Percentiles rank a stretch among this genome's conserved stretches.
Evolutionary conservation across 306 rosid genomes (phyloP).

Genomic region (Cucumis cinereus): DNA sequence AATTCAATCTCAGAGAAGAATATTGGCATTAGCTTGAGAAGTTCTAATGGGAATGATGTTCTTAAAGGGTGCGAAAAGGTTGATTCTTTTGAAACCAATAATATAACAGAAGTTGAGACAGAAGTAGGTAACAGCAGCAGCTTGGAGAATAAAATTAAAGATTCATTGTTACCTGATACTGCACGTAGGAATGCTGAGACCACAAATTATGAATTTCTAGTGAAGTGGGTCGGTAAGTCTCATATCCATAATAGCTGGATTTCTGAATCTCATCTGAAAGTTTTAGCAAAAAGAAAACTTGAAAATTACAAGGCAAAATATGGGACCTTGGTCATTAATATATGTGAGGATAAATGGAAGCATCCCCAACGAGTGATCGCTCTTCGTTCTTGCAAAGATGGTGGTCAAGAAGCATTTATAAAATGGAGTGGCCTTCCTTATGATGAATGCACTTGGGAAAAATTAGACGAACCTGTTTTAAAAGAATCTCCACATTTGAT

Average conservation of each 20-base stretch:
- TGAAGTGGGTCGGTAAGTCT: constrained; percentile 96
- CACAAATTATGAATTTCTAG: constrained; percentile 51
- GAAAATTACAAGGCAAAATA: constrained; percentile 96
- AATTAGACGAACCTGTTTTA: constrained; percentile 66
- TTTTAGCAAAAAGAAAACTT: constrained; percentile 86
- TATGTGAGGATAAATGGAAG: constrained; percentile 90
- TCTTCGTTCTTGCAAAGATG: constrained; percentile 40
- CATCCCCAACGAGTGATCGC: constrained; percentile 88
- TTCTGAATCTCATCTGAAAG: constrained; percentile 82
- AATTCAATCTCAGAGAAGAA: constrained; percentile 26
- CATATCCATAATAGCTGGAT: constrained; percentile 90
- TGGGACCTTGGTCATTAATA: constrained; percentile 66
- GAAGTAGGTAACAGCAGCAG: constrained; percentile 27
- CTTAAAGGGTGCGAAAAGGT: constrained; percentile 30
- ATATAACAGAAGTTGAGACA: constrained; percentile 24
- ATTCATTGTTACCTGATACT: constrained; percentile 35
- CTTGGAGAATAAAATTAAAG: constrained; percentile 39
- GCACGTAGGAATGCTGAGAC: constrained; percentile 32
- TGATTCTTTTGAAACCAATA: constrained; percentile 31
- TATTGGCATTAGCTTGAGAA: constrained; percentile 24
- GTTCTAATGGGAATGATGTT: constrained; percentile 27
- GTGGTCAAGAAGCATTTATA: constrained; percentile 56
- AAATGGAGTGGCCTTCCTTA: constrained; percentile 92
- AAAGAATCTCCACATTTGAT: constrained; percentile 49
- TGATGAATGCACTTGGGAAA: constrained; percentile 97